Evolutionary conservation across 495 filamentous ascomycete species (phyloP).

Genomic region (Tuber magnatum): DNA sequence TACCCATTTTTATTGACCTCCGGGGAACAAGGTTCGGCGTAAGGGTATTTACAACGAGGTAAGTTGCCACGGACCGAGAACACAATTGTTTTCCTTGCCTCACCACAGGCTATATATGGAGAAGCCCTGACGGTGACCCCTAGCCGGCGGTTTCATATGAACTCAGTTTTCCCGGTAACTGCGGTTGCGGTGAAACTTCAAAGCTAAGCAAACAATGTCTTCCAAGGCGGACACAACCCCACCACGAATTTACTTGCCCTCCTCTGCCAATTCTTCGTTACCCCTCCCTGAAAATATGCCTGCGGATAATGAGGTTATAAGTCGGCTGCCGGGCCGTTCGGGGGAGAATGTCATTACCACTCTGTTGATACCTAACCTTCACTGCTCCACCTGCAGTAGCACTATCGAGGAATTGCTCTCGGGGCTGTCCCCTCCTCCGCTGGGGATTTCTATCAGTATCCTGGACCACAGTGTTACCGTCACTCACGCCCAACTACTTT

Average conservation of each 20-base stretch:
- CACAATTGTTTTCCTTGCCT: background rate
- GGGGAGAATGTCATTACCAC: constrained; percentile 32
- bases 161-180: background rate
- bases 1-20: background rate
- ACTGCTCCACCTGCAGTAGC: constrained; percentile 33
- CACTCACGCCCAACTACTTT: constrained; percentile 24
- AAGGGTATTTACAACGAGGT: background rate
- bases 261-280: background rate
- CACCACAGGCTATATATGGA: background rate
- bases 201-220: constrained; percentile 14
- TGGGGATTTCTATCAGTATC: constrained; percentile 26
- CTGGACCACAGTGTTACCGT: constrained; percentile 32
- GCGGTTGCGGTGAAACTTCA: constrained; percentile 3
- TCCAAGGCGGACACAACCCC: background rate
- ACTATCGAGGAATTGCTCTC: constrained; percentile 34
- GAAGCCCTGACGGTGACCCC: background rate
- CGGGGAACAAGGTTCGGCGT: background rate
- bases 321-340: constrained; percentile 1
- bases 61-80: background rate
- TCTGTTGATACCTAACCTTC: constrained; percentile 35
- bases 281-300: constrained; percentile 2
- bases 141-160: background rate
- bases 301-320: background rate
- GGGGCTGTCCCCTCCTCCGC: constrained; percentile 27
- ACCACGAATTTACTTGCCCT: background rate